phyloP scores from a whole-genome alignment of 495 filamentous ascomycete species.

The Amniculicola lignicola region DNA sequence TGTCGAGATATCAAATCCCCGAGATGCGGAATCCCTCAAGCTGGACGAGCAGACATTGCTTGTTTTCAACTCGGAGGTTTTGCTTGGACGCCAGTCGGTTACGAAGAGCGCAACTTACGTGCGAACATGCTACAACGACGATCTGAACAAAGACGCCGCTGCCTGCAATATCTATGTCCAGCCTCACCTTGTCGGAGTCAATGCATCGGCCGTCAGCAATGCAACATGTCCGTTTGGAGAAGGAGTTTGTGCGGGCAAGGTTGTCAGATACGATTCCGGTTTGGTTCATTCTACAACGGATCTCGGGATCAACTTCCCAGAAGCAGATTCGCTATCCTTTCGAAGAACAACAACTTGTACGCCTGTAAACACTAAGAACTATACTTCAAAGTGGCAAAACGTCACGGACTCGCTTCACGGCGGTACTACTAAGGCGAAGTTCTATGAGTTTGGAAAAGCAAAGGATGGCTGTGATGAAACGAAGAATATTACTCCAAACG shows the following conservation, averaged over 20 bases:
- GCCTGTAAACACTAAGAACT: slow-evolving; percentile 11
- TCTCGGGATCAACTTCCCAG: slow-evolving; percentile 29
- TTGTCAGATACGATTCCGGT: slow-evolving; percentile 19
- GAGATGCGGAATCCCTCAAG: not conserved
- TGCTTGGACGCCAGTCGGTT: slow-evolving; percentile 12
- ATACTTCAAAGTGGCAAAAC: slow-evolving; percentile 14
- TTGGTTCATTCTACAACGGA: slow-evolving; percentile 18
- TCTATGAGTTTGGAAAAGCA: slow-evolving; percentile 17
- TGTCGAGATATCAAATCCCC: slow-evolving; percentile 1
- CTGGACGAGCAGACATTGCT: not conserved
- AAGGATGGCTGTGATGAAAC: slow-evolving; percentile 1
- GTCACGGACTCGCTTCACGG: not conserved
- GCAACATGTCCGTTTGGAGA: slow-evolving; percentile 24
- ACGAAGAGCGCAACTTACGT: slow-evolving; percentile 18
- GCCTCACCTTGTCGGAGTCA: slow-evolving; percentile 9
- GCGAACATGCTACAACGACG: slow-evolving; percentile 20
- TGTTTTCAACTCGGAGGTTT: slow-evolving; percentile 11
- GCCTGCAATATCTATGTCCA: slow-evolving; percentile 16
- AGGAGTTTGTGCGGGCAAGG: not conserved
- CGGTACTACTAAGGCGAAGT: slow-evolving; percentile 11
- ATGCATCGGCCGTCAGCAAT: slow-evolving; percentile 3
- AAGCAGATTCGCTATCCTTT: slow-evolving; percentile 7
- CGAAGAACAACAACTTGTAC: slow-evolving; percentile 26
- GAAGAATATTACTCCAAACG: not conserved
- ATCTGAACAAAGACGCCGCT: not conserved